Conservation (phyloP, 2,329 filamentous ascomycete genomes). For the Aquanectria penicillioides region DNA sequence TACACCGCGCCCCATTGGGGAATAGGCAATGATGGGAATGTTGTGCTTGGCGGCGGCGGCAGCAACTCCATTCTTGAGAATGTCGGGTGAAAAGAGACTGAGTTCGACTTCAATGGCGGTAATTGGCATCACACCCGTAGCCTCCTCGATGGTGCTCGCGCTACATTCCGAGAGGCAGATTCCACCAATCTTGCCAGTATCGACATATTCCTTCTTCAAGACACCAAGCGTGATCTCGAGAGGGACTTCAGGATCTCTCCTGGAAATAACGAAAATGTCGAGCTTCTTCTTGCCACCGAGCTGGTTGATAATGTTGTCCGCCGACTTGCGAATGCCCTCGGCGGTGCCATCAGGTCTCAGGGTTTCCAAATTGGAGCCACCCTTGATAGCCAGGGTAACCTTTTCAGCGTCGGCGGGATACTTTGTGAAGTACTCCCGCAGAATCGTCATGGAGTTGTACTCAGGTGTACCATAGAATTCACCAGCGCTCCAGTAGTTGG, state of each 20-base stretch:
- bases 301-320: background rate
- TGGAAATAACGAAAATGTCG: background rate
- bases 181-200: background rate
- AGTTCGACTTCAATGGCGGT: background rate
- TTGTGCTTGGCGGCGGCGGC: background rate
- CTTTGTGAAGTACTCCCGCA: background rate
- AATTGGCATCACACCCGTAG: background rate
- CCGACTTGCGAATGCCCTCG: background rate
- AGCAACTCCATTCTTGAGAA: background rate
- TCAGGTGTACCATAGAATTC: no score
- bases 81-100: background rate
- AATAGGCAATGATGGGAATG: background rate
- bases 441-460: background rate
- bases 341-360: background rate
- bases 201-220: background rate
- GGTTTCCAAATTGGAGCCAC: background rate
- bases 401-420: background rate
- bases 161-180: background rate
- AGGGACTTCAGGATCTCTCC: background rate
- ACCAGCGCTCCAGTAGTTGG: background rate
- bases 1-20: background rate
- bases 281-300: background rate
- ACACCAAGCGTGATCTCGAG: background rate
- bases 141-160: background rate
- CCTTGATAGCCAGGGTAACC: background rate